Conservation (phyloP, 2,329 filamentous ascomycete genomes). For the Corniculantispora saksenae region DNA sequence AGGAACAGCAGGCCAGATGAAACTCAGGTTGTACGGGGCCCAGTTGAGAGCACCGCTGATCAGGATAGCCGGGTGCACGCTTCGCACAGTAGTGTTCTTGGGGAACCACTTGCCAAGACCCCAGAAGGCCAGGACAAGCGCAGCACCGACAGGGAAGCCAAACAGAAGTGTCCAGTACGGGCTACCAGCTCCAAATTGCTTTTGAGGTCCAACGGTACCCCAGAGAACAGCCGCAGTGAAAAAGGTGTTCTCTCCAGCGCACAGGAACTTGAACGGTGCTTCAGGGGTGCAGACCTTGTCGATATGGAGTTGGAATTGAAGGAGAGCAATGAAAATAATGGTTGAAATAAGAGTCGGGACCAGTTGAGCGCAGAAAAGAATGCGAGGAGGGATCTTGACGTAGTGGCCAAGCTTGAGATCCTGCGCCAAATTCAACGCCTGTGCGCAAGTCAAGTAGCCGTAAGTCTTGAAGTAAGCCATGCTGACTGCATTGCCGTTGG, state of each 20-base stretch:
- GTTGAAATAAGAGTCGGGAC: slow-evolving; percentile 37
- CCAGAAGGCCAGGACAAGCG: slow-evolving; percentile 36
- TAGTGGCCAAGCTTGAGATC: slow-evolving; percentile 46
- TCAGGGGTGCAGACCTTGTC: slow-evolving; percentile 30
- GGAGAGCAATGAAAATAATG: slow-evolving; percentile 34
- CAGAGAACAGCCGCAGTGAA: slow-evolving; percentile 43
- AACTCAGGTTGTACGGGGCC: slow-evolving; percentile 44
- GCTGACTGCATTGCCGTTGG: slow-evolving; percentile 45
- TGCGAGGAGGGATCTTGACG: slow-evolving; percentile 41
- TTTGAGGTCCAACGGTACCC: slow-evolving; percentile 41
- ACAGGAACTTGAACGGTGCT: slow-evolving; percentile 30
- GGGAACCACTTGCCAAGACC: slow-evolving; percentile 35
- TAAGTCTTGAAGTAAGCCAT: slow-evolving; percentile 51
- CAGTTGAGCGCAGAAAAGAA: slow-evolving; percentile 39
- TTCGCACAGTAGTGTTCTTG: slow-evolving; percentile 34
- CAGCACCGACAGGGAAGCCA: slow-evolving; percentile 38
- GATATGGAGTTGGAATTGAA: slow-evolving; percentile 39
- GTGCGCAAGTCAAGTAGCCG: slow-evolving; percentile 36
- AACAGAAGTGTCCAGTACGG: slow-evolving; percentile 37
- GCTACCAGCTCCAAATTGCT: slow-evolving; percentile 38
- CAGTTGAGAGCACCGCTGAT: slow-evolving; percentile 36
- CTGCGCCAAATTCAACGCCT: slow-evolving; percentile 38
- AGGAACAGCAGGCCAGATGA: slow-evolving; percentile 46
- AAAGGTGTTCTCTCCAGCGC: slow-evolving; percentile 34
- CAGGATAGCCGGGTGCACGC: slow-evolving; percentile 42